Conservation (phyloP, 2,329 filamentous ascomycete species). For the Colletotrichum noveboracense region DNA sequence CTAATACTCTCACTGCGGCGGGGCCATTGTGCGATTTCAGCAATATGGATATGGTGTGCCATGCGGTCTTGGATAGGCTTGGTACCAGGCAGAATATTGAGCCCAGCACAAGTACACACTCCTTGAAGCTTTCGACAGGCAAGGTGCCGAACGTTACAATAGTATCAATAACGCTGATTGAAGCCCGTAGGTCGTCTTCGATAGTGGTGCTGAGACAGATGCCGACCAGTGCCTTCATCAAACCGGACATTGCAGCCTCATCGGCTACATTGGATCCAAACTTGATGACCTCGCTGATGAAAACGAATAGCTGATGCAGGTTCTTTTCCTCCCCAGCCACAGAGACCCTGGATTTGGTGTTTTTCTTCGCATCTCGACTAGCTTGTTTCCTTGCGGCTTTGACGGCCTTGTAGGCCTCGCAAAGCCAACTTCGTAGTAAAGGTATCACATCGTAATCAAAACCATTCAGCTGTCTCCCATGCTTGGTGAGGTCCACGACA, state of each 20-base stretch:
- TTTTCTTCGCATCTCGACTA: slow-evolving; percentile 42
- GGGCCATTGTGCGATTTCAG: slow-evolving; percentile 78
- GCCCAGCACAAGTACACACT: slow-evolving; percentile 73
- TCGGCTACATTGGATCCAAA: slow-evolving; percentile 75
- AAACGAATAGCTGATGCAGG: slow-evolving; percentile 68
- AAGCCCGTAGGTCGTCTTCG: slow-evolving; percentile 68
- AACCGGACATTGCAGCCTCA: slow-evolving; percentile 62
- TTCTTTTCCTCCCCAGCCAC: slow-evolving; percentile 63
- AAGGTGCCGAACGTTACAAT: slow-evolving; percentile 77
- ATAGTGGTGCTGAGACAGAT: slow-evolving; percentile 73
- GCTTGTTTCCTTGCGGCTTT: slow-evolving; percentile 56
- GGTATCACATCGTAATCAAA: slow-evolving; percentile 73
- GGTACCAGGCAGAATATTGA: slow-evolving; percentile 73
- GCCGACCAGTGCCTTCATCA: slow-evolving; percentile 67
- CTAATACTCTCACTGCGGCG: slow-evolving; percentile 67
- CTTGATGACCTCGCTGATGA: slow-evolving; percentile 72
- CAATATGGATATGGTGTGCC: slow-evolving; percentile 73
- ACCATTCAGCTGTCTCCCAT: slow-evolving; percentile 66
- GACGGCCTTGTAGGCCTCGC: slow-evolving; percentile 58
- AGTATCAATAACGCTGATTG: slow-evolving; percentile 71
- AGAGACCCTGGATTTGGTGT: slow-evolving; percentile 42
- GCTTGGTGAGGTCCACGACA: slow-evolving; percentile 64
- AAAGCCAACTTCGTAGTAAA: slow-evolving; percentile 66
- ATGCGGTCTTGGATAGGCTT: slow-evolving; percentile 66
- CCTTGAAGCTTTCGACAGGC: slow-evolving; percentile 64